phyloP scores from a whole-genome alignment of 768 basidiomycete species.

The Hysterangium stoloniferum region DNA sequence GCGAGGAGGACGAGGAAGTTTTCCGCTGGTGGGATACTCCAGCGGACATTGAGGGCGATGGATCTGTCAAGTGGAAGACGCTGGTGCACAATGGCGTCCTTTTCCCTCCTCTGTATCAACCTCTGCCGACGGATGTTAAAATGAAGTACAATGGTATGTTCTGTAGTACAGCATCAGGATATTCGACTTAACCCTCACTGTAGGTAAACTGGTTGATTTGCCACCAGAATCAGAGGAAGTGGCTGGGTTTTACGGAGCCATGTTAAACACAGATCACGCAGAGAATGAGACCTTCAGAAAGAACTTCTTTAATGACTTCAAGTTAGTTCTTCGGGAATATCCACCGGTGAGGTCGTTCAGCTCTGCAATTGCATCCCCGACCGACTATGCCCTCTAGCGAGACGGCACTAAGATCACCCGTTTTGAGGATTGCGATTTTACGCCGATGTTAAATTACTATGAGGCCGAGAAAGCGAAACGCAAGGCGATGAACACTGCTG shows the following conservation, averaged over 20 bases:
- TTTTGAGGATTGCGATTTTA: slow-evolving; percentile 85
- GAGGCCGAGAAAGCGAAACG: slow-evolving; percentile 90
- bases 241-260: slow-evolving; percentile 89
- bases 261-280: slow-evolving; percentile 89
- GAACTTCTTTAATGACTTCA: slow-evolving; percentile 95
- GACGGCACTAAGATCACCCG: slow-evolving; percentile 67
- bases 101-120: slow-evolving; percentile 92
- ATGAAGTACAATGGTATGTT: slow-evolving; percentile 89
- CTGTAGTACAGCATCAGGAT: slow-evolving; percentile 11
- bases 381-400: slow-evolving; percentile 32
- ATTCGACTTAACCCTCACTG: slow-evolving; percentile 5
- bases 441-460: slow-evolving; percentile 88
- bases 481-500: slow-evolving; percentile 73
- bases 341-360: slow-evolving; percentile 61
- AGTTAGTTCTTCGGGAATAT: slow-evolving; percentile 62
- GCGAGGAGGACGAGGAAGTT: slow-evolving; percentile 62
- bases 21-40: slow-evolving; percentile 72
- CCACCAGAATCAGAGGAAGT: slow-evolving; percentile 90
- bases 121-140: slow-evolving; percentile 74
- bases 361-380: neutral
- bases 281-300: slow-evolving; percentile 81
- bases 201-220: slow-evolving; percentile 67
- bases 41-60: slow-evolving; percentile 58
- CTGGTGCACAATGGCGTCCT: slow-evolving; percentile 91
- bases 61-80: slow-evolving; percentile 86